Percentiles rank a stretch among this genome's conserved stretches.
Evolutionary conservation across 176 grass and related monocot species (phyloP).

Genomic region (Aegilops sharonensis): DNA sequence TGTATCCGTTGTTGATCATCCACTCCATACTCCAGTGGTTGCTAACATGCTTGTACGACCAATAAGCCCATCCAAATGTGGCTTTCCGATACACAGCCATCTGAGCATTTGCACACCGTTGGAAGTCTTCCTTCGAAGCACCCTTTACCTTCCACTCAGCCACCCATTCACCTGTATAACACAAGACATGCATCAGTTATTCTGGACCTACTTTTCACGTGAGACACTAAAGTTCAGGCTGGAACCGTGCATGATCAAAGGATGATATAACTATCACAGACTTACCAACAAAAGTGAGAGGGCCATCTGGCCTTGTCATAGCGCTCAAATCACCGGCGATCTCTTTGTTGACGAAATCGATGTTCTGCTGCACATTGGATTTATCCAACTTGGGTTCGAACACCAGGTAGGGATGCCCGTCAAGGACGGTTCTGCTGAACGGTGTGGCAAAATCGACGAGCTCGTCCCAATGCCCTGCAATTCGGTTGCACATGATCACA

Average conservation of each 20-base stretch:
- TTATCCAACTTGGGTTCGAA: slow-evolving; percentile 16
- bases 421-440: slow-evolving; percentile 38
- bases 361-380: slow-evolving; percentile 58
- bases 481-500: neutral
- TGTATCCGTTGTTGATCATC: slow-evolving; percentile 82
- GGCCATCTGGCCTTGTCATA: slow-evolving; percentile 38
- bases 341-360: slow-evolving; percentile 41
- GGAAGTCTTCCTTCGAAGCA: slow-evolving; percentile 12
- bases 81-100: slow-evolving; percentile 47
- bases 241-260: neutral
- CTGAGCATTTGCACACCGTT: slow-evolving; percentile 44
- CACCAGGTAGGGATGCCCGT: slow-evolving; percentile 64
- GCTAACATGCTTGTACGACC: slow-evolving; percentile 49
- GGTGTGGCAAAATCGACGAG: slow-evolving; percentile 40
- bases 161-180: too few species aligned
- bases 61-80: slow-evolving; percentile 79
- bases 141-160: too few species aligned
- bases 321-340: slow-evolving; percentile 11
- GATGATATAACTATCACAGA: neutral
- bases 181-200: neutral
- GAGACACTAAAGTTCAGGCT: neutral
- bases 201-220: neutral
- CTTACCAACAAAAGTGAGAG: slow-evolving; percentile 55
- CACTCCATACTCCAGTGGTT: slow-evolving; percentile 71
- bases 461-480: neutral